Base-by-base conservation (phyloP, 2,329 filamentous ascomycete genomes). In the Aspergillus vadensis region DNA sequence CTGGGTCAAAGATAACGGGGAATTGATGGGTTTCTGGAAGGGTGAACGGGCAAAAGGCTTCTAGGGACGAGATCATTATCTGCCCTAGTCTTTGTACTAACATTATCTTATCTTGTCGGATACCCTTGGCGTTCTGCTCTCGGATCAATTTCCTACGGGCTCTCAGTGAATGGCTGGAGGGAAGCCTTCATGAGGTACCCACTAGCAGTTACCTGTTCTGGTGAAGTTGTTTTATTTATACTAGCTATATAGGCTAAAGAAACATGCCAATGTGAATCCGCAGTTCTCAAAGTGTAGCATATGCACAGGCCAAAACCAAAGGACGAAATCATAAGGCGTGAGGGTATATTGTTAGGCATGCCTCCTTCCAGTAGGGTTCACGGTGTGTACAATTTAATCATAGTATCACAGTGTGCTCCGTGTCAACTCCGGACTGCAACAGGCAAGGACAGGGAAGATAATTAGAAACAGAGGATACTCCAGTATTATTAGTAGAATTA, bases 1-100 rank as follows among this genome's bases (percentile, higher is more conserved):
- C 36, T 88, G 85, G 85, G 79, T 86, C 8, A 80, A 80, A 1
- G 86, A 88, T 71, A 88, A 83, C 23, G 86, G 85, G 2, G 84
- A 87, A 68, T 71, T 86, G 27, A 81, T 88, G 81, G 86, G 86
- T 0, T 77, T 87, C 43, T 86, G 85, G 85, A 83, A 80, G 65
- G 84, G 83, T 2, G 85, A 87, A 61, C 80, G 80, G 64, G 82
- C 83, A 52, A 81, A 82, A 67, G 67, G 76, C 50, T 79, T 81
- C 61, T 79, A 67, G 67, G 23, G 15, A 10, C 10, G 43, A 38
- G 17, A 21, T 10, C 10, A 17, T 25, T 30, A 2, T 39, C 14
- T 38, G n/a, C 19, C 21, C 14, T 12, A 32, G n/a, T 4, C 10
- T 17, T 51, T 23, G 10, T 21, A 23, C 3, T 14, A 44, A 19